A percentile compares a stretch with the other conserved stretches of the same genome.
Evolutionary conservation across 140 eudicot species (phyloP).

Genomic region (Stevia rebaudiana): DNA sequence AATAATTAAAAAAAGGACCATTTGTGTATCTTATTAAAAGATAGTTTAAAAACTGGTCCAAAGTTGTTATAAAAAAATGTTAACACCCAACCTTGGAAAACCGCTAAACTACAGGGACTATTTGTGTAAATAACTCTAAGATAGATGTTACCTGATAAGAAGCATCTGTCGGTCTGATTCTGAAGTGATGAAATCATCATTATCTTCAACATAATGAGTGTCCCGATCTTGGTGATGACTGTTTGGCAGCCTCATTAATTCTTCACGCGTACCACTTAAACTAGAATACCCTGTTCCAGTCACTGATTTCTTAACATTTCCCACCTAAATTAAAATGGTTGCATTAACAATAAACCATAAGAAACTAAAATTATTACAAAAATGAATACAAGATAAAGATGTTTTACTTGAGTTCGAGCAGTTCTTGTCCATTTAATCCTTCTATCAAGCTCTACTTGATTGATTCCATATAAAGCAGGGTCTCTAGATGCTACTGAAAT

Average conservation of each 20-base stretch:
- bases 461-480: conserved; percentile 56
- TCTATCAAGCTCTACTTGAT: conserved; percentile 58
- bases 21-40: no score
- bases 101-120: no score
- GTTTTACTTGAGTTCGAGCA: conserved; percentile 58
- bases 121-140: no score
- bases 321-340: conserved; percentile 30
- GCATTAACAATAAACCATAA: background rate
- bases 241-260: conserved; percentile 64
- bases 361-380: background rate
- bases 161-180: conserved; percentile 67
- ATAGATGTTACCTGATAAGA: conserved; percentile 44
- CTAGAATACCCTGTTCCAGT: conserved; percentile 28
- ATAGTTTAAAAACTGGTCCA: no score
- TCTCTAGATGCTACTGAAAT: conserved; percentile 71
- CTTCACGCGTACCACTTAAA: conserved; percentile 58
- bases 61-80: no score
- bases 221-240: conserved; percentile 46
- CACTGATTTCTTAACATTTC: conserved; percentile 48
- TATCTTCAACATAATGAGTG: conserved; percentile 22
- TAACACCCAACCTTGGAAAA: no score
- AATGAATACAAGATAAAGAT: background rate
- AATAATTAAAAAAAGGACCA: no score
- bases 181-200: conserved; percentile 71
- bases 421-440: conserved; percentile 69